These are phyloP conservation scores for Xylariaceae sp. DNA, from an alignment of 2,329 filamentous ascomycete genomes.

Conservation along the genomic window DNA sequence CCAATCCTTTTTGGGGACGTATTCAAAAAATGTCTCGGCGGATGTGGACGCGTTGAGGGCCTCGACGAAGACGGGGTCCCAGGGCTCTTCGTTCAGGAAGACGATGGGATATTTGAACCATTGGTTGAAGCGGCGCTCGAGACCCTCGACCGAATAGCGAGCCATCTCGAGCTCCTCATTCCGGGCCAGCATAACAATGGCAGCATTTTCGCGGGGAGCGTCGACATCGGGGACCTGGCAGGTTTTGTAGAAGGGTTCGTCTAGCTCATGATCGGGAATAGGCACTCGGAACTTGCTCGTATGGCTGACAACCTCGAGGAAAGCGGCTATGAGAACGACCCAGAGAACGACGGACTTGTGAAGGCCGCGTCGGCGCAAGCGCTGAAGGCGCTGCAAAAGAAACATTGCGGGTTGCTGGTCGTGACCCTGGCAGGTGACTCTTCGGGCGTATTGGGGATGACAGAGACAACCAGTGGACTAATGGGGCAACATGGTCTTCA, in stretches of 20 bases:
- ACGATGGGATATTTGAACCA: constrained; percentile 45
- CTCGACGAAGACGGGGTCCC: constrained; percentile 34
- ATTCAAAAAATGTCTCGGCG: constrained; percentile 38
- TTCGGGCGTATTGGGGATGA: background rate
- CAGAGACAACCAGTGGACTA: background rate
- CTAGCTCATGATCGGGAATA: constrained; percentile 25
- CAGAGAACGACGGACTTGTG: constrained; percentile 28
- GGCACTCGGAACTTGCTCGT: constrained; percentile 25
- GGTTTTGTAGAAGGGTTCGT: constrained; percentile 26
- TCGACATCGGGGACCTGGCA: constrained; percentile 26
- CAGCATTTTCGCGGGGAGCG: constrained; percentile 38
- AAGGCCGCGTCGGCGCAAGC: constrained; percentile 25
- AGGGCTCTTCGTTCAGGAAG: constrained; percentile 44
- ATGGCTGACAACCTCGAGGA: constrained; percentile 25
- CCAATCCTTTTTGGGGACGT: constrained; percentile 38
- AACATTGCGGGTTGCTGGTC: constrained; percentile 16
- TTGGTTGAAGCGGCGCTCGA: constrained; percentile 42
- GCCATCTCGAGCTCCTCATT: constrained; percentile 40
- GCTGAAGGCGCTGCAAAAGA: constrained; percentile 21
- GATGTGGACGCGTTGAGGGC: constrained; percentile 30
- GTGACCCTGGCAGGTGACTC: background rate
- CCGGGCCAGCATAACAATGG: constrained; percentile 43
- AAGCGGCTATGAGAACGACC: constrained; percentile 22
- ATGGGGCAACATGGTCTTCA: background rate
- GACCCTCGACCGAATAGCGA: constrained; percentile 36